A percentile compares a stretch with the other conserved stretches of the same genome.
phyloP scores from a whole-genome alignment of 2,329 filamentous ascomycete genomes.

The Cladosporium cucumerinum region DNA sequence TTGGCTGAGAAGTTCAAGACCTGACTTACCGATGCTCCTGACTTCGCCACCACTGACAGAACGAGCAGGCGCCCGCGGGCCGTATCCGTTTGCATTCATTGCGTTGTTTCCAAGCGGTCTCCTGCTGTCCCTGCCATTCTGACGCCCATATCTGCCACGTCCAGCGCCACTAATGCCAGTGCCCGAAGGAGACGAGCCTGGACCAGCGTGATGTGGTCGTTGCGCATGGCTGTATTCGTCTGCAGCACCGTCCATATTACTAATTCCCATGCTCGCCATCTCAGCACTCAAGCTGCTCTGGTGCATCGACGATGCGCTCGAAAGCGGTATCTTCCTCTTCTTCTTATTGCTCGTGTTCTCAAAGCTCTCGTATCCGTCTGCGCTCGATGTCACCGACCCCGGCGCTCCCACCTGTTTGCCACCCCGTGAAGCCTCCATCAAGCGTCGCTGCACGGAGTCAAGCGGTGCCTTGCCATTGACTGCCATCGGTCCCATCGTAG shows the following conservation, averaged over 20 bases:
- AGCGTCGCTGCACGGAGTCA: conserved; percentile 34
- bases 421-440: conserved; percentile 35
- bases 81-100: conserved; percentile 39
- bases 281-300: conserved; percentile 60
- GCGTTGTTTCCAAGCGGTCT: conserved; percentile 43
- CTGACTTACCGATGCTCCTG: conserved; percentile 14
- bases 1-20: neutral
- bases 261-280: conserved; percentile 61
- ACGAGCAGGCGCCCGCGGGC: conserved; percentile 6
- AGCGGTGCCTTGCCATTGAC: conserved; percentile 29
- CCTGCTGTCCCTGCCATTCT: conserved; percentile 40
- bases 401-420: conserved; percentile 33
- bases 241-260: conserved; percentile 37
- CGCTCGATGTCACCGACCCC: conserved; percentile 63
- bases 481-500: conserved; percentile 36
- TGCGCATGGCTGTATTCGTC: conserved; percentile 42
- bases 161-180: conserved; percentile 81
- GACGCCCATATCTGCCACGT: conserved; percentile 75
- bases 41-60: conserved; percentile 14
- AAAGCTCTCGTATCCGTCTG: conserved; percentile 92
- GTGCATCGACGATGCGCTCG: conserved; percentile 64
- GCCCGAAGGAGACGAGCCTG: conserved; percentile 39
- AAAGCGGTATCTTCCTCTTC: conserved; percentile 94
- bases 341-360: conserved; percentile 99
- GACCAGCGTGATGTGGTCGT: conserved; percentile 56